phyloP scores from a whole-genome alignment of 306 rosid genomes.

The Prunus davidiana region DNA sequence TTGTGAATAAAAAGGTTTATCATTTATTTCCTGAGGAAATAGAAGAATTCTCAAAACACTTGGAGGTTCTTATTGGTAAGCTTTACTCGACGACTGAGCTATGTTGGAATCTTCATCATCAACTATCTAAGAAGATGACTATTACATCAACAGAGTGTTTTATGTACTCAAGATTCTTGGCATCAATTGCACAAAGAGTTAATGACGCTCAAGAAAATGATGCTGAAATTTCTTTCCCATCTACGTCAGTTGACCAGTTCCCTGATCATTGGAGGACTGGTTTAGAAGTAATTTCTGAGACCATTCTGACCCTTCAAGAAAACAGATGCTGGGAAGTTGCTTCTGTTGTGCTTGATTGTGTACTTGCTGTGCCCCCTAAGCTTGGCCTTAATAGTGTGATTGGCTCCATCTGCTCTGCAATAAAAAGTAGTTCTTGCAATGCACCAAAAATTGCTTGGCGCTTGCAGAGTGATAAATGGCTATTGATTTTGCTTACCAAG shows the following conservation, averaged over 20 bases:
- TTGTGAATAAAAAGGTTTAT: conserved; percentile 23
- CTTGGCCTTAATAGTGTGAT: conserved; percentile 54
- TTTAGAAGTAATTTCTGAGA: conserved; percentile 66
- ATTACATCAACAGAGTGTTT: conserved; percentile 62
- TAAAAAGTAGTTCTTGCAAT: conserved; percentile 52
- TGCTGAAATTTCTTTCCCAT: conserved; percentile 41
- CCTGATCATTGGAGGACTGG: conserved; percentile 54
- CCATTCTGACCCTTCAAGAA: conserved; percentile 58
- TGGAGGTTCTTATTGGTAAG: conserved; percentile 59
- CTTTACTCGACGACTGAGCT: conserved; percentile 62
- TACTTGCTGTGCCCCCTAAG: conserved; percentile 52
- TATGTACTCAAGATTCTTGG: conserved; percentile 60
- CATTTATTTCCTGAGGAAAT: conserved; percentile 51
- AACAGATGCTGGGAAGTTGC: conserved; percentile 89
- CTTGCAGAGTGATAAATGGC: conserved; percentile 75
- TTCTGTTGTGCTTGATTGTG: conserved; percentile 71
- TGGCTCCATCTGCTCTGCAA: conserved; percentile 58
- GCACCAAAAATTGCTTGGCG: conserved; percentile 91
- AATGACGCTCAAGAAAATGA: conserved; percentile 46
- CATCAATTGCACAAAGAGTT: conserved; percentile 43
- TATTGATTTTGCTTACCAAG: conserved; percentile 49
- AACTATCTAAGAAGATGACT: conserved; percentile 64
- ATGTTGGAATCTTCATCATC: conserved; percentile 86
- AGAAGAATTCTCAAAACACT: conserved; percentile 56
- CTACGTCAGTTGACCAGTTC: conserved; percentile 42